A percentile compares a stretch with the other conserved stretches of the same genome.
phyloP scores from a whole-genome alignment of 257 asterid species.

The Apocynum venetum region DNA sequence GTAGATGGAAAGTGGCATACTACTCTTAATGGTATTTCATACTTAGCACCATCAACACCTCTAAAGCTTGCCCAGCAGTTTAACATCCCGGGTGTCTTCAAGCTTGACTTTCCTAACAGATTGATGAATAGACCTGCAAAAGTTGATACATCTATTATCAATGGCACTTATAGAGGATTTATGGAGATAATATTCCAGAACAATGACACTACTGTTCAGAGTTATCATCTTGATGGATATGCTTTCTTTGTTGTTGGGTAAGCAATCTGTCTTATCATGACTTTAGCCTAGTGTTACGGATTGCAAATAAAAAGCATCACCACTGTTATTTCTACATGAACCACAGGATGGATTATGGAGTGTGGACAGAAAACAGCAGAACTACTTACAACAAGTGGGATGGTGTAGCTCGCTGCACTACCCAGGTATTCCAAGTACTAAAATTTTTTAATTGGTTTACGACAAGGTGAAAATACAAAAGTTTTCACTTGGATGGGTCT shows the following conservation, averaged over 20 bases:
- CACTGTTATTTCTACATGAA: slow-evolving; percentile 13
- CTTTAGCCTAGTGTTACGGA: background rate
- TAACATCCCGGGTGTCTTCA: slow-evolving; percentile 64
- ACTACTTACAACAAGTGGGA: slow-evolving; percentile 92
- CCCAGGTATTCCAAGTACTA: slow-evolving; percentile 52
- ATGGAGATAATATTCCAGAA: slow-evolving; percentile 90
- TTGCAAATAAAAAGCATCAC: slow-evolving; percentile 15
- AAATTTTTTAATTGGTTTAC: background rate
- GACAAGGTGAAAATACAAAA: too few relatives aligned
- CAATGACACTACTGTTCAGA: slow-evolving; percentile 70
- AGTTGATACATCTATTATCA: slow-evolving; percentile 71
- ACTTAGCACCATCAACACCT: slow-evolving; percentile 76
- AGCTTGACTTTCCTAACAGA: slow-evolving; percentile 85
- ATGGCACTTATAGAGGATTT: slow-evolving; percentile 86
- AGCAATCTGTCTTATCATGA: slow-evolving; percentile 23
- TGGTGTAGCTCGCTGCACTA: slow-evolving; percentile 91
- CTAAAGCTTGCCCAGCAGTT: slow-evolving; percentile 81
- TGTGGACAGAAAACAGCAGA: slow-evolving; percentile 90
- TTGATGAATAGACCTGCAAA: slow-evolving; percentile 75
- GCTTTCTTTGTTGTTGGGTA: slow-evolving; percentile 97
- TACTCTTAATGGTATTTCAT: slow-evolving; percentile 81
- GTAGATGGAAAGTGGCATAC: slow-evolving; percentile 75
- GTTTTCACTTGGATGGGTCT: too few relatives aligned
- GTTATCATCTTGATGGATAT: slow-evolving; percentile 89
- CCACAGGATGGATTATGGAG: slow-evolving; percentile 86